Percentiles rank a stretch among this genome's conserved stretches.
These are phyloP conservation scores for Apophysomyces ossiformis DNA, from an alignment of 371 early-diverging fungal species.

Conservation along the genomic window DNA sequence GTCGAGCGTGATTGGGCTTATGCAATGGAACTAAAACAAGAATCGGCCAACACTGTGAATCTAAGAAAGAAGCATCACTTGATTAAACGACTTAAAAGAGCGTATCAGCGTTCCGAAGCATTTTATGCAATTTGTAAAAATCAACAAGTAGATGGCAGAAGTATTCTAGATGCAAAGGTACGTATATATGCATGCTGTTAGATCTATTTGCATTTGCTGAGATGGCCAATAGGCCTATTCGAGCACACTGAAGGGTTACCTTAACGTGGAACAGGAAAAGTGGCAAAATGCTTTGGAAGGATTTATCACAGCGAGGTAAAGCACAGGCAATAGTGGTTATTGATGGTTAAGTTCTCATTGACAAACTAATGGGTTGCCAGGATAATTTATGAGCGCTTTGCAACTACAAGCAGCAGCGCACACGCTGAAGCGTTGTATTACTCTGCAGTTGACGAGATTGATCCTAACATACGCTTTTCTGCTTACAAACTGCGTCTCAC, in stretches of 20 bases:
- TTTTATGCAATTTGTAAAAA: conserved; percentile 59
- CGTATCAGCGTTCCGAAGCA: conserved; percentile 55
- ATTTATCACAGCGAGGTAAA: conserved; percentile 58
- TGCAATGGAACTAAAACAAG: conserved; percentile 77
- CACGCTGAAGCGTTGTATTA: conserved; percentile 71
- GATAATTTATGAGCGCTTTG: conserved; percentile 72
- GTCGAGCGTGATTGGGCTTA: conserved; percentile 83
- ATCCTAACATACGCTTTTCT: conserved; percentile 83
- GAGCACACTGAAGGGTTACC: conserved; percentile 68
- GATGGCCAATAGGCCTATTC: conserved; percentile 64
- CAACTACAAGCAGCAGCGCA: conserved; percentile 45
- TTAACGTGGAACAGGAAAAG: conserved; percentile 68
- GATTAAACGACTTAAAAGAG: conserved; percentile 67
- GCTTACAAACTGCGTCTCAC: conserved; percentile 70
- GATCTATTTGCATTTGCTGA: not conserved
- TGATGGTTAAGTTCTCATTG: not conserved
- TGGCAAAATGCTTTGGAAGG: conserved; percentile 73
- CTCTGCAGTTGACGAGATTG: conserved; percentile 75
- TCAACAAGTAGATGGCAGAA: conserved; percentile 59
- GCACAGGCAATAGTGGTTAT: not conserved
- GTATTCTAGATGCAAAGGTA: conserved; percentile 69
- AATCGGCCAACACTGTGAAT: conserved; percentile 60
- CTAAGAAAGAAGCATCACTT: conserved; percentile 72
- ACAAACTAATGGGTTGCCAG: conserved; percentile 19
- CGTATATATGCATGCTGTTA: not conserved